A percentile compares a stretch with the other conserved stretches of the same genome.
Conservation (phyloP, 2,329 filamentous ascomycete species). For the Tolypocladium ophioglossoides region DNA sequence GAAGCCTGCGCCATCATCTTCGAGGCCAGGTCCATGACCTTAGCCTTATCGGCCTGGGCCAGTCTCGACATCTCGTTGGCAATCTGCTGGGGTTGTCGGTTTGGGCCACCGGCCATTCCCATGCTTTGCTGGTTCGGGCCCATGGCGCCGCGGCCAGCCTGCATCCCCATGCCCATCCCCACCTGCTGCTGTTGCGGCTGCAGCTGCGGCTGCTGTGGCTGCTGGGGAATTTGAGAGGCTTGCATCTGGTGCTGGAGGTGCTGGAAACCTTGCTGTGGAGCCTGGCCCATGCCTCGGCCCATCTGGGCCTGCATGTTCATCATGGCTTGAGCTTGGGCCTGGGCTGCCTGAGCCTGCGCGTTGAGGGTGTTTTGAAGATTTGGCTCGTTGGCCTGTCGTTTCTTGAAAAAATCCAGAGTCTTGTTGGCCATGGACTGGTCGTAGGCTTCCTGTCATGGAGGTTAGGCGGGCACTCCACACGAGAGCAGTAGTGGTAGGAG, state of each 20-base stretch:
- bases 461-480: conserved; percentile 8
- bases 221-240: conserved; percentile 36
- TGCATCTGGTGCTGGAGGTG: conserved; percentile 51
- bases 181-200: conserved; percentile 23
- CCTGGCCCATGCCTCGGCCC: conserved; percentile 38
- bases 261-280: conserved; percentile 43
- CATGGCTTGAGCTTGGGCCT: conserved; percentile 33
- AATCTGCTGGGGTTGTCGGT: conserved; percentile 16
- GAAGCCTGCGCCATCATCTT: conserved; percentile 27
- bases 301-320: conserved; percentile 44
- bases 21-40: conserved; percentile 33
- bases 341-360: conserved; percentile 28
- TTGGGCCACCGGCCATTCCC: conserved; percentile 25
- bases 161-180: conserved; percentile 28
- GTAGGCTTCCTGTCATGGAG: conserved; percentile 31
- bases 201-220: conserved; percentile 12
- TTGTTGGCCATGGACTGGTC: conserved; percentile 36
- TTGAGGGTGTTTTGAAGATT: conserved; percentile 40
- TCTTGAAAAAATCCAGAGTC: conserved; percentile 36
- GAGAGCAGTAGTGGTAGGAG: not conserved
- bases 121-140: conserved; percentile 29
- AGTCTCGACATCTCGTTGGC: conserved; percentile 27
- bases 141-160: conserved; percentile 27
- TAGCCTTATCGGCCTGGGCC: conserved; percentile 31
- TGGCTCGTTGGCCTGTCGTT: conserved; percentile 39